phyloP scores from a whole-genome alignment of 2,329 filamentous ascomycete species.

The Diaporthe ampelina region DNA sequence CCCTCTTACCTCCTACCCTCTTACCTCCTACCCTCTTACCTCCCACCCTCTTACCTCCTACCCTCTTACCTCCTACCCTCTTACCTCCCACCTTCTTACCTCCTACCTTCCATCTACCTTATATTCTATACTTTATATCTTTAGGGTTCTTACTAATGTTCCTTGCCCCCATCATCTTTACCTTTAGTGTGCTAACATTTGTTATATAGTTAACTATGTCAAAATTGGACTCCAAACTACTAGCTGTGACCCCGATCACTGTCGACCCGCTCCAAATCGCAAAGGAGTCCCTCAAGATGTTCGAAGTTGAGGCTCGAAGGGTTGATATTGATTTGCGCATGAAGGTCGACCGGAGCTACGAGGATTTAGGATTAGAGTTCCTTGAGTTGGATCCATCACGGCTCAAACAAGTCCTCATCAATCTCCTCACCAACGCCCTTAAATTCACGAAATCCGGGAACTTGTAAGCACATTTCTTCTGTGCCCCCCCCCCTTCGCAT shows the following conservation, averaged over 20 bases:
- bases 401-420: conserved; percentile 84
- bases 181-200: background rate
- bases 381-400: conserved; percentile 80
- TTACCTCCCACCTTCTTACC: too few relatives aligned
- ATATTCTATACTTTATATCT: background rate
- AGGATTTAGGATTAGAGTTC: conserved; percentile 71
- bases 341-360: conserved; percentile 73
- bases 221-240: conserved; percentile 81
- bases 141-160: background rate
- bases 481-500: too few relatives aligned
- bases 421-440: conserved; percentile 84
- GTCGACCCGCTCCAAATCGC: conserved; percentile 78
- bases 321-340: conserved; percentile 77
- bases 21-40: too few relatives aligned
- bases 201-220: conserved; percentile 70
- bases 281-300: conserved; percentile 80
- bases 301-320: conserved; percentile 79
- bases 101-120: too few relatives aligned
- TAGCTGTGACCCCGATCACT: conserved; percentile 79
- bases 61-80: too few relatives aligned
- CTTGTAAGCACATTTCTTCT: conserved; percentile 46
- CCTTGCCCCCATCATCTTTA: background rate
- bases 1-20: too few relatives aligned
- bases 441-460: conserved; percentile 81
- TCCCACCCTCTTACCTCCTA: too few relatives aligned